Percentiles rank a stretch among this genome's conserved stretches.
Conservation (phyloP, 345 rosid genomes). For the Populus nigra region DNA sequence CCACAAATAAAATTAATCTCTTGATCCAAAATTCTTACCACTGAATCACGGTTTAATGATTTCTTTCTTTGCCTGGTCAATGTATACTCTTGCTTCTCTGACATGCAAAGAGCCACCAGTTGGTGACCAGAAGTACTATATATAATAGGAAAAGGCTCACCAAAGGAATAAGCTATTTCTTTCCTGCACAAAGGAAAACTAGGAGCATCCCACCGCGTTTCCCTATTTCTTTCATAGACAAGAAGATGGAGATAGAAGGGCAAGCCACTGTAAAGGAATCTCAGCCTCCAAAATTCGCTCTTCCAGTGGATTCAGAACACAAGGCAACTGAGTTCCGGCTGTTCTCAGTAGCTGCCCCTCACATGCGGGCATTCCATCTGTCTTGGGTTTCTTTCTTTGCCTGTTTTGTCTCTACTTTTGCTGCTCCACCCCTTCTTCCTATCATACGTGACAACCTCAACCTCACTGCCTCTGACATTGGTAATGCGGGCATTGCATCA, state of each 20-base stretch:
- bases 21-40: no score
- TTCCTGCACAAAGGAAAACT: background rate
- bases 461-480: conserved; percentile 79
- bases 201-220: no score
- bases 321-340: conserved; percentile 66
- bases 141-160: background rate
- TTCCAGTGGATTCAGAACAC: conserved; percentile 79
- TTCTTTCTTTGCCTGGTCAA: conserved; percentile 72
- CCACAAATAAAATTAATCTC: no score
- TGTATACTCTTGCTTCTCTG: conserved; percentile 41
- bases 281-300: conserved; percentile 42
- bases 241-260: background rate
- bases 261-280: background rate
- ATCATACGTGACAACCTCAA: conserved; percentile 75
- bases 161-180: background rate
- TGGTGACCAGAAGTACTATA: background rate
- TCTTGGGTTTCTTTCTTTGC: conserved; percentile 83
- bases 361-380: conserved; percentile 84
- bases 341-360: conserved; percentile 66
- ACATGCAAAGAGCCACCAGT: background rate
- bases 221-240: background rate
- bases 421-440: conserved; percentile 81
- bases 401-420: conserved; percentile 79
- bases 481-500: conserved; percentile 87
- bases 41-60: no score